Conservation (phyloP, 2,329 filamentous ascomycete genomes). For the Drechslera avenae region DNA sequence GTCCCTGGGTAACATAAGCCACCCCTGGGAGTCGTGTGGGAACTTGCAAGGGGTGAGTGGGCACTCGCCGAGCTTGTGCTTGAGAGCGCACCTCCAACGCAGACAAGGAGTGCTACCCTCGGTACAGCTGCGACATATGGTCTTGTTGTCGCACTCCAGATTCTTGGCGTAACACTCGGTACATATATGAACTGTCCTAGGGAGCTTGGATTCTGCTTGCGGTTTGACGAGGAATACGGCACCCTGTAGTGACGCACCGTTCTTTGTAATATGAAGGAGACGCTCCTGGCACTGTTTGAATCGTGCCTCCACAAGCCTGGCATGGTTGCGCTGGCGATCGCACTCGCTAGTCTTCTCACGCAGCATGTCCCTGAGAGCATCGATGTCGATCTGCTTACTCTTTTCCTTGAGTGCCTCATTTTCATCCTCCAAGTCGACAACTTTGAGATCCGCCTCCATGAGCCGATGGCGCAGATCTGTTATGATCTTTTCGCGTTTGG, state of each 20-base stretch:
- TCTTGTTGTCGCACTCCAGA: slow-evolving; percentile 28
- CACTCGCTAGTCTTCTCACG: slow-evolving; percentile 26
- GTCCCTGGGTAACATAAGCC: slow-evolving; percentile 15
- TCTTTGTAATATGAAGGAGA: slow-evolving; percentile 15
- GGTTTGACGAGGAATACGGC: slow-evolving; percentile 36
- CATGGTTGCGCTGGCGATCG: slow-evolving; percentile 25
- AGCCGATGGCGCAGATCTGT: slow-evolving; percentile 16
- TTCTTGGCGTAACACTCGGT: slow-evolving; percentile 38
- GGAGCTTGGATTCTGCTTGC: slow-evolving; percentile 20
- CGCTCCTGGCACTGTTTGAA: slow-evolving; percentile 12
- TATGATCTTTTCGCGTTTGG: slow-evolving; percentile 16
- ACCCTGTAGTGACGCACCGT: slow-evolving; percentile 25
- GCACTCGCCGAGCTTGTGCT: slow-evolving; percentile 33
- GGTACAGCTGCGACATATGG: slow-evolving; percentile 31
- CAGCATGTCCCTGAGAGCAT: slow-evolving; percentile 19
- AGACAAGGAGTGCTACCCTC: slow-evolving; percentile 25
- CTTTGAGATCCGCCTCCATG: slow-evolving; percentile 14
- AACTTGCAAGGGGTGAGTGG: slow-evolving; percentile 27
- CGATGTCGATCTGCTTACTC: slow-evolving; percentile 7
- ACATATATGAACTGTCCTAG: slow-evolving; percentile 30
- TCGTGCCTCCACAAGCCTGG: slow-evolving; percentile 13
- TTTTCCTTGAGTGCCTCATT: slow-evolving; percentile 10
- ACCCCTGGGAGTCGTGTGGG: slow-evolving; percentile 27
- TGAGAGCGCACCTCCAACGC: slow-evolving; percentile 38
- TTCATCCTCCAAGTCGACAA: slow-evolving; percentile 18